Evolutionary conservation across 164 flowering plant genomes (phyloP).

Genomic region (Magnolia officinalis): DNA sequence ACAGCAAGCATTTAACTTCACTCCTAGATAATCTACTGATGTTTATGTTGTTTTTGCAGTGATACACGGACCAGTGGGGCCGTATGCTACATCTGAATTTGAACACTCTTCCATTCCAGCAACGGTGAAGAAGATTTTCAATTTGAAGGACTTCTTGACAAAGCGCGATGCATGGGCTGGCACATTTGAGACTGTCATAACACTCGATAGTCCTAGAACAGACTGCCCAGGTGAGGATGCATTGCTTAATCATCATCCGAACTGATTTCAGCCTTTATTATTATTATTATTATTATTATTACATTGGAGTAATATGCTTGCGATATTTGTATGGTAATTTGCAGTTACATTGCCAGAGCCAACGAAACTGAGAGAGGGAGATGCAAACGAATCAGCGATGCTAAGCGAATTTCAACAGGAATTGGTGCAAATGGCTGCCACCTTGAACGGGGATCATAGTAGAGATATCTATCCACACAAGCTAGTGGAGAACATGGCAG

Average conservation of each 20-base stretch:
- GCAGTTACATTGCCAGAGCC: conserved; percentile 59
- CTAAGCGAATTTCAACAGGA: conserved; percentile 69
- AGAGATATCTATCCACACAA: conserved; percentile 48
- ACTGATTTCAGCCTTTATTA: background rate
- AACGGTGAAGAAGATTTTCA: conserved; percentile 76
- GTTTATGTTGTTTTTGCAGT: conserved; percentile 35
- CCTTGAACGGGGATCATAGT: conserved; percentile 53
- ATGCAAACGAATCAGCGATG: conserved; percentile 37
- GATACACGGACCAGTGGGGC: conserved; percentile 74
- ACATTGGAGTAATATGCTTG: no score
- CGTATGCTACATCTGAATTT: conserved; percentile 60
- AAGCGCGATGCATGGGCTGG: conserved; percentile 95
- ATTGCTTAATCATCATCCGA: background rate
- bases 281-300: no score
- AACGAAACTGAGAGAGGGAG: conserved; percentile 31
- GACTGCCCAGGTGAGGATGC: conserved; percentile 72
- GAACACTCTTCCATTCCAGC: conserved; percentile 93
- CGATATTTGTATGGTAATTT: background rate
- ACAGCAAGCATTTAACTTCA: no score
- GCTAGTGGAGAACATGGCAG: conserved; percentile 59
- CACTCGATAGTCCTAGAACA: conserved; percentile 55
- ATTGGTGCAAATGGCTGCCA: conserved; percentile 63
- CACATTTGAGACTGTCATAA: conserved; percentile 58
- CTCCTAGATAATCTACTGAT: background rate
- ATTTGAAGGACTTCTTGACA: conserved; percentile 58